A percentile compares a stretch with the other conserved stretches of the same genome.
Evolutionary conservation across 345 rosid genomes (phyloP).

Genomic region (Brassica incana): DNA sequence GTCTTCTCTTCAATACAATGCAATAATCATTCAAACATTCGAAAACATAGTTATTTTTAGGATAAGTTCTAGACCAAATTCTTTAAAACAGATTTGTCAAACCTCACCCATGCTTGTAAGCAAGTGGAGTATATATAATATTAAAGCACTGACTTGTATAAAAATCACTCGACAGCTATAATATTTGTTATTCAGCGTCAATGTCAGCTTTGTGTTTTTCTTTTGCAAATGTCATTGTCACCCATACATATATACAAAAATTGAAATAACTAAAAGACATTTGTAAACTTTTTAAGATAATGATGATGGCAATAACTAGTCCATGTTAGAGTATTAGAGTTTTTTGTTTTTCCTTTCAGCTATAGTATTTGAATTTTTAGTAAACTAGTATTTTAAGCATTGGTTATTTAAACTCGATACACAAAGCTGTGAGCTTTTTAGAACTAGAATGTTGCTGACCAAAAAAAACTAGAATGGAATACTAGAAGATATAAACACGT

Average conservation of each 20-base stretch:
- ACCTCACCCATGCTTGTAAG: neutral
- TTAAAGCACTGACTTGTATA: neutral
- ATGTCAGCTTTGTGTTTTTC: neutral
- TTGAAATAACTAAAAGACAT: neutral
- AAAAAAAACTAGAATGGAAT: neutral
- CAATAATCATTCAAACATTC: neutral
- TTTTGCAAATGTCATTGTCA: constrained; percentile 9
- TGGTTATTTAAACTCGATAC: neutral
- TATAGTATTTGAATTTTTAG: too few relatives aligned
- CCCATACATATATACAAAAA: neutral
- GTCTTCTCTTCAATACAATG: neutral
- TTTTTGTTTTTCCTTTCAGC: too few relatives aligned
- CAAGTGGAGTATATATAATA: constrained; percentile 1
- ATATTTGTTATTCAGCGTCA: neutral
- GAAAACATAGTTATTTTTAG: neutral
- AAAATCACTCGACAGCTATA: neutral
- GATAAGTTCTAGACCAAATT: neutral
- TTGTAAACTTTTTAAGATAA: neutral
- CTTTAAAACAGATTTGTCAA: constrained; percentile 3
- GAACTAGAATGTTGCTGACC: neutral
- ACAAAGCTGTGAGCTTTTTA: neutral
- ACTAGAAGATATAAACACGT: constrained; percentile 16
- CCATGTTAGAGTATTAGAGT: too few relatives aligned
- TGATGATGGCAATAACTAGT: neutral
- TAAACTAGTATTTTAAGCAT: too few relatives aligned